Evolutionary conservation across 1,284 basidiomycete species (phyloP).

Genomic region (Taiwanofungus camphoratus): DNA sequence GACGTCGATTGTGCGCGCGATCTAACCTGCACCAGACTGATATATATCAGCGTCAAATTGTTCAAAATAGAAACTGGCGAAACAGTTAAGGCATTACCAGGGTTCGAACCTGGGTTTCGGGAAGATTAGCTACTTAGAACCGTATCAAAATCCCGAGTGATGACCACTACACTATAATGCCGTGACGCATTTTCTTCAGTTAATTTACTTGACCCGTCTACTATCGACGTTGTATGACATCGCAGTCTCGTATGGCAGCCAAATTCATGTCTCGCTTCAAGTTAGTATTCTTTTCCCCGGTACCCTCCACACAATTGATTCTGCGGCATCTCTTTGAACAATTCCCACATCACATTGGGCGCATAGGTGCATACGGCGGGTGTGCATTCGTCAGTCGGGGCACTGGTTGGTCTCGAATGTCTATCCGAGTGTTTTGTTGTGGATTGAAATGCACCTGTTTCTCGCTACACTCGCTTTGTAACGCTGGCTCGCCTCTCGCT

Average conservation of each 20-base stretch:
- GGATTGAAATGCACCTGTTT: too few species aligned
- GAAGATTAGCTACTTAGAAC: slow-evolving; percentile 5
- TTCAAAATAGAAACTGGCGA: not conserved
- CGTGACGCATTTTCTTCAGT: too few species aligned
- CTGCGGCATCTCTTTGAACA: slow-evolving; percentile 39
- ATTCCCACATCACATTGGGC: slow-evolving; percentile 40
- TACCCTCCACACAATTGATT: slow-evolving; percentile 32
- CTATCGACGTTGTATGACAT: too few species aligned
- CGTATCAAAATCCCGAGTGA: slow-evolving; percentile 12
- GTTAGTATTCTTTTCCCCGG: slow-evolving; percentile 29
- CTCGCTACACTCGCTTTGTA: too few species aligned
- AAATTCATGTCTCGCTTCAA: slow-evolving; percentile 16
- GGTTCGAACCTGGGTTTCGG: slow-evolving; percentile 26
- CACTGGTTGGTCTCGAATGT: slow-evolving; percentile 32
- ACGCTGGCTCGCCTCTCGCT: not conserved
- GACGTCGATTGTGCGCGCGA: too few species aligned
- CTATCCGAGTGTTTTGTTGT: too few species aligned
- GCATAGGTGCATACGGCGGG: slow-evolving; percentile 44
- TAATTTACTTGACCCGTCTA: too few species aligned
- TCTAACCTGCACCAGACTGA: too few species aligned
- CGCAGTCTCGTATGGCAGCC: too few species aligned
- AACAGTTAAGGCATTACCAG: slow-evolving; percentile 19
- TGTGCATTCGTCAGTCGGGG: slow-evolving; percentile 51
- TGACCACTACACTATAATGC: not conserved
- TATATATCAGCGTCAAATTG: not conserved